Evolutionary conservation across 108 stramenopile genomes (phyloP), one percentile per base, ranked within the genome.

Genomic region (Conticribra guillardii): DNA sequence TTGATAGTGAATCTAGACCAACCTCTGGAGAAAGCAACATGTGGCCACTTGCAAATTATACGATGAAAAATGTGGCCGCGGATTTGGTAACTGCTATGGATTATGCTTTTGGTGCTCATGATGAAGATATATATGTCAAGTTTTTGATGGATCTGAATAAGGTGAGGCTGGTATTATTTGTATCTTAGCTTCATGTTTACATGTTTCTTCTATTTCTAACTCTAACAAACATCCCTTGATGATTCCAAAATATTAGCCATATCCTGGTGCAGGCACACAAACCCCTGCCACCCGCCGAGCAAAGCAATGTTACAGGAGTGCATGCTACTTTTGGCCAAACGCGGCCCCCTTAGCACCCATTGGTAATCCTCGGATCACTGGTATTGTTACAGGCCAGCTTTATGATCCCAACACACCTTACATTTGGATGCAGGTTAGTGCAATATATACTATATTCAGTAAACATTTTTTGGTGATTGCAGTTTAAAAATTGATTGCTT

Each of bases 341-440:
- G 29, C 23, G 4, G 31, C 65, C 3, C 65, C 65, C 16, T 27
- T 66, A 29, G 34, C 64, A 23, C 64, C 64, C 29, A 2, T 64
- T 64, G 64, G 64, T 21, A 52, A 64, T 22, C 30, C 50, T 14
- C 21, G 3, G 14, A 23, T 64, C 15, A 32, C 2, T 19, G 64
- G 64, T 2, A 64, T 64, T 21, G 47, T 64, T 52, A 49, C 50
- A 7, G 64, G 64, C 1, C 64, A 64, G 50, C 19, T 64, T 18
- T 64, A 64, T 22, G 64, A 64, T 64, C 50, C 64, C 31, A 5
- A 50, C 11, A 64, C 49, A 16, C 44, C 64, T 11, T 64, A 64
- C 31, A 50, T 64, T 19, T 64, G 64, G 64, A 64, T 49, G 21
- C 64, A 64, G 46, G 61, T 62, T 27, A 27, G 19, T 46, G 3